A percentile compares a stretch with the other conserved stretches of the same genome.
These are phyloP conservation scores for Annulohypoxylon bovei DNA, from an alignment of 495 filamentous ascomycete genomes.

Conservation along the genomic window DNA sequence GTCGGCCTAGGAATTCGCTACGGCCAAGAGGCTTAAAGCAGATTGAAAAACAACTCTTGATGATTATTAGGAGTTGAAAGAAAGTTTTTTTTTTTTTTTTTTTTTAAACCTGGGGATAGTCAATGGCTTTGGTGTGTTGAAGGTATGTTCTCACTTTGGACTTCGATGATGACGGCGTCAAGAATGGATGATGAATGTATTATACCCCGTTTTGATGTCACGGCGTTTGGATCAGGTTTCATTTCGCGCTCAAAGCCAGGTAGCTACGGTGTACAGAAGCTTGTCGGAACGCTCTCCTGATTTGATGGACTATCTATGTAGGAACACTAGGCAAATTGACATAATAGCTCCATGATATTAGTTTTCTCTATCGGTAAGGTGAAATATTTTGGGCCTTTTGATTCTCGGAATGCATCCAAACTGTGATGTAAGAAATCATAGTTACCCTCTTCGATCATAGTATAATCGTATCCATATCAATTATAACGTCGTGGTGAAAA, in stretches of 20 bases:
- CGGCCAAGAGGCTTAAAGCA: slow-evolving; percentile 38
- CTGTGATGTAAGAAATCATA: too few species aligned
- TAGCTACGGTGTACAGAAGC: neutral
- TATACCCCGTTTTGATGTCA: slow-evolving; percentile 21
- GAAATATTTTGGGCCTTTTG: too few species aligned
- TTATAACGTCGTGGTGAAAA: too few species aligned
- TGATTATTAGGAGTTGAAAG: neutral
- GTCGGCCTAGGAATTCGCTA: slow-evolving; percentile 74
- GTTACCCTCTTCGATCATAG: too few species aligned
- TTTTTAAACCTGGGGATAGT: too few species aligned
- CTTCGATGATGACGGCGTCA: slow-evolving; percentile 4
- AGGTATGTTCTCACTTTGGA: neutral
- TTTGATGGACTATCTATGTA: neutral
- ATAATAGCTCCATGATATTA: neutral
- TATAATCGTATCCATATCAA: too few species aligned
- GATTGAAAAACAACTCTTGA: neutral
- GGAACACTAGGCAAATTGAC: slow-evolving; percentile 1
- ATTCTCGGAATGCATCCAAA: too few species aligned
- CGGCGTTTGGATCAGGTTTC: slow-evolving; percentile 15
- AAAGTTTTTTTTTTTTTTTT: neutral
- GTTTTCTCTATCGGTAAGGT: too few species aligned
- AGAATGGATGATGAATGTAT: slow-evolving; percentile 21
- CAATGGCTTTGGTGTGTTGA: neutral
- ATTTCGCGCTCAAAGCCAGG: slow-evolving; percentile 5
- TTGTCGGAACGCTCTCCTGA: neutral